Conservation (phyloP, 768 basidiomycete species). For the Mycena belliarum region DNA sequence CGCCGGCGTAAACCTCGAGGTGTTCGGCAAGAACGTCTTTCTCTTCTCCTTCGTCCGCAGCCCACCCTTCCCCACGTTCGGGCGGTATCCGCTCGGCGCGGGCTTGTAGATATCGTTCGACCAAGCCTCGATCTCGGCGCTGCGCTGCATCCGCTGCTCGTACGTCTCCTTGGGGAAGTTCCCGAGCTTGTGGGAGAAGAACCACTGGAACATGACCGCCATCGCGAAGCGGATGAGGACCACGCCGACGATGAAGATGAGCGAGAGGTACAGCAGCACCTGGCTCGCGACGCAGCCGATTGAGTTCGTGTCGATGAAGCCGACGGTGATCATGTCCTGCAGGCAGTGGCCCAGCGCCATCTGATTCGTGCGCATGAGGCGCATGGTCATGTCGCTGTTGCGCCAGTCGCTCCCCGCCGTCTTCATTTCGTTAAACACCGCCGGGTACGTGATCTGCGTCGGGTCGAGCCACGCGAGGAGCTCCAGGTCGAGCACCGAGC, state of each 20-base stretch:
- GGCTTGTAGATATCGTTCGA: slow-evolving; percentile 92
- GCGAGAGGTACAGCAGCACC: slow-evolving; percentile 89
- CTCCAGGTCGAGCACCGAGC: slow-evolving; percentile 84
- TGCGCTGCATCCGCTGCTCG: slow-evolving; percentile 86
- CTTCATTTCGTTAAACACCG: slow-evolving; percentile 79
- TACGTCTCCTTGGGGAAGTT: slow-evolving; percentile 93
- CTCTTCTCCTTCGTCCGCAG: slow-evolving; percentile 46
- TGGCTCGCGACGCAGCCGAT: slow-evolving; percentile 96
- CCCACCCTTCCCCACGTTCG: slow-evolving; percentile 80
- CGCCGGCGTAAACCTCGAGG: slow-evolving; percentile 74
- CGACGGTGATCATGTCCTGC: slow-evolving; percentile 82
- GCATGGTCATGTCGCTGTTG: slow-evolving; percentile 87
- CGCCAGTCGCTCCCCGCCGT: slow-evolving; percentile 68
- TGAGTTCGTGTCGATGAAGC: slow-evolving; percentile 91
- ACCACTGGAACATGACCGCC: slow-evolving; percentile 98
- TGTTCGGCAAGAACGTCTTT: slow-evolving; percentile 66
- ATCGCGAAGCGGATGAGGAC: slow-evolving; percentile 93
- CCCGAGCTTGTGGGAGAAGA: slow-evolving; percentile 94
- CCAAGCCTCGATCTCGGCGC: slow-evolving; percentile 94
- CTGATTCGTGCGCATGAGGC: slow-evolving; percentile 71
- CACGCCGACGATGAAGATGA: slow-evolving; percentile 96
- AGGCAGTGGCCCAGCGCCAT: slow-evolving; percentile 76
- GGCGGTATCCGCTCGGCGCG: slow-evolving; percentile 88
- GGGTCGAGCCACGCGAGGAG: slow-evolving; percentile 84
- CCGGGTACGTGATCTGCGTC: slow-evolving; percentile 80